Evolutionary conservation across 345 rosid species (phyloP).

Genomic region (Passiflora organensis): DNA sequence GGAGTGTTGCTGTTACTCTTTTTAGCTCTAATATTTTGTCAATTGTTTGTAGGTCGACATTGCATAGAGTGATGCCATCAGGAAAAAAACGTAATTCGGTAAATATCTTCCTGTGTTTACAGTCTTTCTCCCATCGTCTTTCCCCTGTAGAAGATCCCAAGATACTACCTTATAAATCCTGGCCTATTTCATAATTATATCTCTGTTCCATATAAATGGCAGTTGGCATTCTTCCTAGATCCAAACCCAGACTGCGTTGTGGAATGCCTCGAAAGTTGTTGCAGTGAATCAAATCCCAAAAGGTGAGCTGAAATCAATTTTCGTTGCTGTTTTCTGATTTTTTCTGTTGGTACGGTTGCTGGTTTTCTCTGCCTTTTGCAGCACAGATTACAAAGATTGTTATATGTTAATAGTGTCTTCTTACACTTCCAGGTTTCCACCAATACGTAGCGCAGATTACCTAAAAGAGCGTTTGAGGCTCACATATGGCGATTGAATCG

Average conservation of each 20-base stretch:
- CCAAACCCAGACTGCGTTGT: slow-evolving; percentile 58
- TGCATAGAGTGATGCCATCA: slow-evolving; percentile 67
- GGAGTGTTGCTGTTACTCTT: not conserved
- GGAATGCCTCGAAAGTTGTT: slow-evolving; percentile 64
- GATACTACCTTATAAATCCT: too few species aligned
- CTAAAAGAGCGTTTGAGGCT: slow-evolving; percentile 52
- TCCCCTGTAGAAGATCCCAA: too few species aligned
- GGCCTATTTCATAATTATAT: too few species aligned
- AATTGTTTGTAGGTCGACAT: slow-evolving; percentile 48
- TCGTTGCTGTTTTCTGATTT: not conserved
- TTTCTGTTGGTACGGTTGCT: too few species aligned
- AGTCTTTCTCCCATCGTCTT: too few species aligned
- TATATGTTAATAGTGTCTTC: not conserved
- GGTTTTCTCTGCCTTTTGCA: not conserved
- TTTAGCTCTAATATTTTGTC: too few species aligned
- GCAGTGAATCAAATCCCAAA: slow-evolving; percentile 50
- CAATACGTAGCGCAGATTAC: slow-evolving; percentile 66
- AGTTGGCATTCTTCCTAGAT: slow-evolving; percentile 66
- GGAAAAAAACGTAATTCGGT: slow-evolving; percentile 74
- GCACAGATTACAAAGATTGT: not conserved
- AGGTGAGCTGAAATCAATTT: slow-evolving; percentile 29
- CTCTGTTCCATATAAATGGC: too few species aligned
- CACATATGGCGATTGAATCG: slow-evolving; percentile 25
- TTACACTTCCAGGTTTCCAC: slow-evolving; percentile 48
- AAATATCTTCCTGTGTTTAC: slow-evolving; percentile 9